phyloP scores from a whole-genome alignment of 75 land plant species.

The Adiantum capillusveneris region DNA sequence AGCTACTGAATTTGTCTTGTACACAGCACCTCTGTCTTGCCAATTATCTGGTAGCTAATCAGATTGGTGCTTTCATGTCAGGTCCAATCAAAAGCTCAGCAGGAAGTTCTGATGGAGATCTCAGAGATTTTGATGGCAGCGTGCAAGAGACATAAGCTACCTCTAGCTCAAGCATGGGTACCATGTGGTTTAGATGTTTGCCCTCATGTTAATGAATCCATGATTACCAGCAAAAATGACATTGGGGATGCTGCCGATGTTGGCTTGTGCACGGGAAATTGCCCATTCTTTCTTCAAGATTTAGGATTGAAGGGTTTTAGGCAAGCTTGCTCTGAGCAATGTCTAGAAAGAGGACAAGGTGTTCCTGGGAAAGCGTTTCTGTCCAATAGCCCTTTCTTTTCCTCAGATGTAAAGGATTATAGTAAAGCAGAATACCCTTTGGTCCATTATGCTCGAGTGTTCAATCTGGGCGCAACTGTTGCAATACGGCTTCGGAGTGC shows the following conservation, averaged over 20 bases:
- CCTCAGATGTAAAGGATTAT: slow-evolving; percentile 47
- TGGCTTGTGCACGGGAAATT: slow-evolving; percentile 53
- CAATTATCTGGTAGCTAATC: no score
- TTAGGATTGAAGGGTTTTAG: slow-evolving; percentile 61
- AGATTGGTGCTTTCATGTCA: no score
- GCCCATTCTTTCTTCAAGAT: slow-evolving; percentile 60
- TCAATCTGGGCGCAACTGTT: slow-evolving; percentile 49
- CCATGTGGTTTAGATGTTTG: slow-evolving; percentile 50
- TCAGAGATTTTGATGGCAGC: slow-evolving; percentile 57
- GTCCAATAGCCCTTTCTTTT: slow-evolving; percentile 38
- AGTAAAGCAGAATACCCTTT: slow-evolving; percentile 71
- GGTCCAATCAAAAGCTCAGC: slow-evolving; percentile 57
- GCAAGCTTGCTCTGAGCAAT: slow-evolving; percentile 79
- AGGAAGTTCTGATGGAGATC: slow-evolving; percentile 75
- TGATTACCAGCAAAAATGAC: slow-evolving; percentile 26
- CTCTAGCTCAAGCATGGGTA: slow-evolving; percentile 92
- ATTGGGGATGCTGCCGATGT: slow-evolving; percentile 49
- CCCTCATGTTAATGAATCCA: slow-evolving; percentile 23
- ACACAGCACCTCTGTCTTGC: no score
- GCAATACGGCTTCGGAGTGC: slow-evolving; percentile 59
- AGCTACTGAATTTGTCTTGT: no score
- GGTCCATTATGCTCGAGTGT: slow-evolving; percentile 74
- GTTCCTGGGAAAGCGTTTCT: slow-evolving; percentile 73
- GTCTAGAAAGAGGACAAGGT: slow-evolving; percentile 70
- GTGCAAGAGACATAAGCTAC: slow-evolving; percentile 70